A percentile compares a stretch with the other conserved stretches of the same genome.
phyloP scores from a whole-genome alignment of 805 yeast species.

The Candida pseudoglaebosa region DNA sequence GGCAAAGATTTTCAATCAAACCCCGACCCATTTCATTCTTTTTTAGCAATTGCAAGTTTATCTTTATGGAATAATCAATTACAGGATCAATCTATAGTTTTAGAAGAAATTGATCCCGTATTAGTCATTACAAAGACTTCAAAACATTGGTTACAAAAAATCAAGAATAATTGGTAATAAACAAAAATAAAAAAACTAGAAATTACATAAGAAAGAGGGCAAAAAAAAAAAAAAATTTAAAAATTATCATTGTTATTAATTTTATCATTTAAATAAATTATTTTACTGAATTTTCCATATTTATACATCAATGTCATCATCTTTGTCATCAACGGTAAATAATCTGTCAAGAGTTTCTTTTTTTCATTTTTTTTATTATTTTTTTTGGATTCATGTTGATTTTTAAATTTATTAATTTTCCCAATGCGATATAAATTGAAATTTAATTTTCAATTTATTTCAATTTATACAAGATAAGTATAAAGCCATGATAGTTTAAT shows the following conservation, averaged over 20 bases:
- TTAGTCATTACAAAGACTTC: conserved; percentile 21
- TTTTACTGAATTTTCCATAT: too few species aligned
- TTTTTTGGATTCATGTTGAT: too few species aligned
- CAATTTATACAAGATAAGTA: too few species aligned
- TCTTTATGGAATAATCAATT: conserved; percentile 14
- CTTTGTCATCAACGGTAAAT: too few species aligned
- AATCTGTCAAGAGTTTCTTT: too few species aligned
- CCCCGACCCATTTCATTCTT: conserved; percentile 72
- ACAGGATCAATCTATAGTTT: conserved; percentile 4
- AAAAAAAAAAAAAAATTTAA: too few species aligned
- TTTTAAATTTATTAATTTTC: too few species aligned
- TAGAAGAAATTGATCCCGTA: conserved; percentile 22
- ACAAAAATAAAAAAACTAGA: not conserved
- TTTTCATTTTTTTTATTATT: not conserved
- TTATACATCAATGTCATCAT: too few species aligned
- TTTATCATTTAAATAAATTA: too few species aligned
- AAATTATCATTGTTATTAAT: too few species aligned
- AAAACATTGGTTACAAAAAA: conserved; percentile 8
- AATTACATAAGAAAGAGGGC: not conserved
- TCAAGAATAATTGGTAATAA: not conserved
- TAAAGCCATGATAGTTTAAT: not conserved
- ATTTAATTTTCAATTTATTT: not conserved
- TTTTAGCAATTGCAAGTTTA: conserved; percentile 49
- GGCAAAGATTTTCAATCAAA: conserved; percentile 57
- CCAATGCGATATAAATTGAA: conserved; percentile 1